These are phyloP conservation scores for Aspergillus sclerotiicarbonarius DNA, from an alignment of 495 filamentous ascomycete genomes.

Conservation along the genomic window DNA sequence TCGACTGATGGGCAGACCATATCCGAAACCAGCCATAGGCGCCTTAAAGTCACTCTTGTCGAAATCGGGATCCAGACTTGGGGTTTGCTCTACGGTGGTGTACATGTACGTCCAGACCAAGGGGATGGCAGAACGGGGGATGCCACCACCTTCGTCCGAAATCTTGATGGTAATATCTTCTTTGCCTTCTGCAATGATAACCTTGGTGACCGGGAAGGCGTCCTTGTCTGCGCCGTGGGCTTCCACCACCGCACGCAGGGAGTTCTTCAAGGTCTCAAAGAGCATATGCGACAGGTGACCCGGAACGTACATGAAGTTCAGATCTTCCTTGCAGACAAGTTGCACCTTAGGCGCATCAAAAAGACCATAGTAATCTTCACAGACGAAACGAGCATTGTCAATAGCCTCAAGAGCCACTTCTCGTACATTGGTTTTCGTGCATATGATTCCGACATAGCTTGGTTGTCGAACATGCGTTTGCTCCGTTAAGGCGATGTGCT, in stretches of 20 bases:
- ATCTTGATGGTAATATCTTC: conserved; percentile 99
- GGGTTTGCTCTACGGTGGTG: conserved; percentile 94
- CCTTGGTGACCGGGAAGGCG: conserved; percentile 92
- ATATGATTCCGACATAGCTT: conserved; percentile 96
- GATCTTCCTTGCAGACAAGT: conserved; percentile 86
- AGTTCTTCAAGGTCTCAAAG: conserved; percentile 98
- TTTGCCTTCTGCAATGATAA: conserved; percentile 94
- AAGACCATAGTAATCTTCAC: conserved; percentile 96
- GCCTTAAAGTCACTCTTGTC: conserved; percentile 99
- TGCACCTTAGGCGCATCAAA: conserved; percentile 97
- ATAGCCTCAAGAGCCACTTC: conserved; percentile 96
- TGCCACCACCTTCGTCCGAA: conserved; percentile 93
- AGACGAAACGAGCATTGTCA: conserved; percentile 96
- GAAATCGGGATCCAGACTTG: conserved; percentile 92
- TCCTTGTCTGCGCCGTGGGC: conserved; percentile 92
- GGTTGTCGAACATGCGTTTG: conserved; percentile 83
- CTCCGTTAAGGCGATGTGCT: conserved; percentile 95
- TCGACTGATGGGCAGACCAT: conserved; percentile 88
- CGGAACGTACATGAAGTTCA: conserved; percentile 99
- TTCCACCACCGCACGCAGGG: conserved; percentile 92
- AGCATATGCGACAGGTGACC: conserved; percentile 98
- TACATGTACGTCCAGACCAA: conserved; percentile 99
- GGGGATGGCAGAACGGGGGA: conserved; percentile 85
- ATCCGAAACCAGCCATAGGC: conserved; percentile 98
- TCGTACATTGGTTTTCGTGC: conserved; percentile 95